Evolutionary conservation across 2,329 filamentous ascomycete species (phyloP).

Genomic region (Boeremia exigua): DNA sequence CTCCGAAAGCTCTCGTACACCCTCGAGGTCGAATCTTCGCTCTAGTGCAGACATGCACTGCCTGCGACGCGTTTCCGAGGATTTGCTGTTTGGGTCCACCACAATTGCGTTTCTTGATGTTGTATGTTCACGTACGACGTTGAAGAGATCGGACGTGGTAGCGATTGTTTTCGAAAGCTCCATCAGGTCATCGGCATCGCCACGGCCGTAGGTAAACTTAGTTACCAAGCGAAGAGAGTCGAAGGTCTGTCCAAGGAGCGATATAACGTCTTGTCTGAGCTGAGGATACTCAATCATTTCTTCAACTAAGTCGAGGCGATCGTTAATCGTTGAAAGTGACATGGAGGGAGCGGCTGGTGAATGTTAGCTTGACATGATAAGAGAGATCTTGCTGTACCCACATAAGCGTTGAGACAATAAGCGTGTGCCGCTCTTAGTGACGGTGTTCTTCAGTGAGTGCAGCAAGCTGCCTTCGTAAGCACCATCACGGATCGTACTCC

Average conservation of each 20-base stretch:
- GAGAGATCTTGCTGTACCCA: constrained; percentile 38
- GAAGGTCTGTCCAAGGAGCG: constrained; percentile 74
- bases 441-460: constrained; percentile 86
- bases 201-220: constrained; percentile 89
- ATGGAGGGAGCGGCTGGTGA: constrained; percentile 77
- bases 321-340: constrained; percentile 78
- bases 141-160: constrained; percentile 71
- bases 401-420: constrained; percentile 85
- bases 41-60: constrained; percentile 53
- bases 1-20: constrained; percentile 71
- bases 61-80: constrained; percentile 25
- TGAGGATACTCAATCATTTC: constrained; percentile 71
- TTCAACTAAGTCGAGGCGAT: constrained; percentile 80
- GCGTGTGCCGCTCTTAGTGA: constrained; percentile 88
- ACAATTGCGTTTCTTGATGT: constrained; percentile 24
- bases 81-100: constrained; percentile 6
- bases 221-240: constrained; percentile 91
- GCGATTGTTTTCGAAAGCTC: constrained; percentile 81
- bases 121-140: constrained; percentile 34
- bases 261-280: constrained; percentile 72
- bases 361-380: not conserved
- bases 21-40: constrained; percentile 68
- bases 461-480: constrained; percentile 81
- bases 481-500: constrained; percentile 82
- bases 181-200: constrained; percentile 90